Evolutionary conservation across 371 early-diverging fungal species (phyloP), one percentile per base, ranked within the genome.

Genomic region (Saksenaea vasiformis): DNA sequence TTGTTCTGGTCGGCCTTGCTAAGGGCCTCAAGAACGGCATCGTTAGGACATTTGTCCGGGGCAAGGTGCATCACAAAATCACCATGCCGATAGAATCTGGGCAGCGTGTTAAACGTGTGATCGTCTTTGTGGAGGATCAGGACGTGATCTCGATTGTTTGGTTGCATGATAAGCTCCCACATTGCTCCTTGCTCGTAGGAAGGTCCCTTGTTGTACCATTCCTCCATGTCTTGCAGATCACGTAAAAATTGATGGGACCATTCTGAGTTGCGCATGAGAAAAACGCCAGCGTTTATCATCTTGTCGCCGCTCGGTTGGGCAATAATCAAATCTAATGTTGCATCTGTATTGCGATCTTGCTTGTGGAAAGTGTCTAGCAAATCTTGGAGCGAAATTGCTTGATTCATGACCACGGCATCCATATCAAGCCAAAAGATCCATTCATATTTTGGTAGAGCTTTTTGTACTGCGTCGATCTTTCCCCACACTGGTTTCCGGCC

Each of bases 361-460:
- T 13, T 59, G 8, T 67, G 58, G 14, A 82, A 65, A 28, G 69
- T 66, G 22, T 68, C 68, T 9, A 85, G 60, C 34, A 85, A 63
- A 14, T 70, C 65, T 55, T 83, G 73, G 0, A 84, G 63, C 5
- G 83, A 76, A 27, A 65, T 64, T 26, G 77, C 67, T 17, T 73
- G 61, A 69, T 88, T 74, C 63, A 82, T 77, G 19, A 88, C 76
- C 14, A 88, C 80, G 5, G 87, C 85, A 63, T 88, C 87, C 86
- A 87, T 87, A 65, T 88, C 89, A 71, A 85, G 69, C 89, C 89
- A 88, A 31, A 88, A 79, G 9, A 88, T 51, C 89, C 89, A 88
- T 28, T 88, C 85, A 60, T 88, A 88, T 38, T 84, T 79, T 3
- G 87, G 89, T 14, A 88, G 56, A 9, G 77, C 71, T 60, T 87